Base-by-base conservation (phyloP, 805 yeast species). In the Myxozyma neotropica region DNA sequence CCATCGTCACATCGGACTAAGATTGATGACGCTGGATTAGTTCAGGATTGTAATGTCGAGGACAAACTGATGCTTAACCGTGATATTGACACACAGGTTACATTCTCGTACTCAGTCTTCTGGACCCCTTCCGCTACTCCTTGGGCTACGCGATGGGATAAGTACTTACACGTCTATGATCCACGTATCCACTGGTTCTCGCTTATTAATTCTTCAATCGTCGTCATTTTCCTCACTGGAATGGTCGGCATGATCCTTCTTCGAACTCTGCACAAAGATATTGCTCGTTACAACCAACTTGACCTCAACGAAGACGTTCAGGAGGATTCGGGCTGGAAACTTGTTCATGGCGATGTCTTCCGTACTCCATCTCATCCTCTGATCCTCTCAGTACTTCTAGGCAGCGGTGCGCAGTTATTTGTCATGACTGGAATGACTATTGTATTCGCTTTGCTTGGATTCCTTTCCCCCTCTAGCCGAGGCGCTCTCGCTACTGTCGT, bases 61-160 rank as follows among this genome's bases (percentile, higher is more conserved):
- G 69, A 66, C 31, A 51, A 45, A 35, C 67, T 67, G 4, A 61
- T 70, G 39, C 52, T 59, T 67, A 76, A 75, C 51, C 80, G 80
- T 50, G 80, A 79, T 21, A 71, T 71, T 13, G 84, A 80, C 36
- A 80, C 85, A 4, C 71, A 73, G 1, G 96, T 93, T n/a, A 71
- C 79, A 19, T 94, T 84, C 76, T 83, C 96, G n/a, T 94, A 94
- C 74, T 85, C 94, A 1, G 94, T 93, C 19, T 76, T 72, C 36
- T 94, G 93, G 80, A 72, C 75, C 21, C 81, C 81, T 55, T 86
- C 93, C 7, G 79, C 78, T 4, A 88, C 94, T 1, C 83, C 85
- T 3, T 94, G 98, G 98, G 98, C 97, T 35, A 93, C 98, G 1
- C 85, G 99, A 77, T 94, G 99, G 99, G 99, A 94, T 74, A 89